Conservation (phyloP, 352 stramenopile species). For the Pythium insidiosum region DNA sequence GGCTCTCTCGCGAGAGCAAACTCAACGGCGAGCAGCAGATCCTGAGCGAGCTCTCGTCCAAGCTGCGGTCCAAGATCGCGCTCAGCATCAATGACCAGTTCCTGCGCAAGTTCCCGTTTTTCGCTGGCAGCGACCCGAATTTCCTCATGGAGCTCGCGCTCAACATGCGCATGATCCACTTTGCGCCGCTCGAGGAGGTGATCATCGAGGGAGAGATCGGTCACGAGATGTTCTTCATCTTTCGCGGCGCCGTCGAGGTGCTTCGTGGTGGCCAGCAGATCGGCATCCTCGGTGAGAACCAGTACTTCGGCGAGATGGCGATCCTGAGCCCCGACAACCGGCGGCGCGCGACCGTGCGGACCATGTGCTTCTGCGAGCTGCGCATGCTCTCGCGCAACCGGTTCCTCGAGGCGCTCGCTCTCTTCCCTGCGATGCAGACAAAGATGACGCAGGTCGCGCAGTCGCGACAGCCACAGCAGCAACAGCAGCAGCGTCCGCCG, state of each 20-base stretch:
- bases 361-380: slow-evolving; percentile 64
- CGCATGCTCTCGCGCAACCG: slow-evolving; percentile 53
- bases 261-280: slow-evolving; percentile 34
- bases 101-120: slow-evolving; percentile 70
- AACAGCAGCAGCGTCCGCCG: neutral
- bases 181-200: slow-evolving; percentile 48
- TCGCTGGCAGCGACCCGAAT: slow-evolving; percentile 60
- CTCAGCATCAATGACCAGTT: slow-evolving; percentile 74
- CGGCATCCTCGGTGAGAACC: slow-evolving; percentile 55
- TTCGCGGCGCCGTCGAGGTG: slow-evolving; percentile 61
- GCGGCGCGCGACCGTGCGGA: slow-evolving; percentile 54
- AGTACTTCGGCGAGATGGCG: slow-evolving; percentile 76
- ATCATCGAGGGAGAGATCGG: slow-evolving; percentile 65
- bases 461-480: slow-evolving; percentile 9
- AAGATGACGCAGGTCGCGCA: slow-evolving; percentile 53
- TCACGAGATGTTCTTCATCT: slow-evolving; percentile 73
- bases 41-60: slow-evolving; percentile 52
- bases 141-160: slow-evolving; percentile 74
- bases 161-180: slow-evolving; percentile 75
- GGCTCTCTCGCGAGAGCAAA: slow-evolving; percentile 54
- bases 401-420: slow-evolving; percentile 41
- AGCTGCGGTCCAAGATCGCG: slow-evolving; percentile 70
- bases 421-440: slow-evolving; percentile 43
- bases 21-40: slow-evolving; percentile 56
- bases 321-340: slow-evolving; percentile 56